Evolutionary conservation across 2,329 filamentous ascomycete species (phyloP), one percentile per base, ranked within the genome.

Genomic region (Fusarium tupiense): DNA sequence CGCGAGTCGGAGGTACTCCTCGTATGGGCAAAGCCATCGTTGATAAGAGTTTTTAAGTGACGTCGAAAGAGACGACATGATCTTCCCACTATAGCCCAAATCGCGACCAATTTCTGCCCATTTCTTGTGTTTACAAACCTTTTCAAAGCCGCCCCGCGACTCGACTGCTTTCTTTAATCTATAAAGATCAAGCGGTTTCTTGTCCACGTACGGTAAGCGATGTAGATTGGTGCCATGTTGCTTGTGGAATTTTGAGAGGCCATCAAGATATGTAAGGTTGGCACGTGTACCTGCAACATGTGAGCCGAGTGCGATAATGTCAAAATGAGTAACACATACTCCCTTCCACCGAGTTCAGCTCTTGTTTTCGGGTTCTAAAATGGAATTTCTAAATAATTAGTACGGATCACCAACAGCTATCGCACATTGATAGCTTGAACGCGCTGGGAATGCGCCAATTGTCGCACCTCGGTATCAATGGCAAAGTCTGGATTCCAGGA

Each of bases 71-170:
- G 96, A 98, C 6, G 96, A 98, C 96, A 99, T 99, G 73, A 99
- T 99, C 86, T 99, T 99, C 81, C 96, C 96, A 80, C 96, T 98
- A 84, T 99, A 99, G 62, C 96, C 96, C 54, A 99, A 86, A 81
- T 98, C 96, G 79, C 96, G 91, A 40, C 96, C 96, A 77, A 99
- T 98, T 83, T 99, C 96, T 22, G 96, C 96, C 96, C 96, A 99
- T 85, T 98, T 98, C 85, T 99, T 99, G 64, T 92, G 89, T 83
- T 98, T 98, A 88, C 96, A 99, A 50, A 99, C 96, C 80, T 94
- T 94, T 63, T 98, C 95, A 78, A 99, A 99, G 7, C 96, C 96
- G 53, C 96, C 96, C 71, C 96, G 91, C 37, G 94, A 92, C 81
- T 98, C 96, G 41, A 99, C 96, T 2, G 96, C 96, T 81, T 98